These are phyloP conservation scores for Tagetes erecta DNA, from an alignment of 129 eudicot genomes.

Conservation along the genomic window DNA sequence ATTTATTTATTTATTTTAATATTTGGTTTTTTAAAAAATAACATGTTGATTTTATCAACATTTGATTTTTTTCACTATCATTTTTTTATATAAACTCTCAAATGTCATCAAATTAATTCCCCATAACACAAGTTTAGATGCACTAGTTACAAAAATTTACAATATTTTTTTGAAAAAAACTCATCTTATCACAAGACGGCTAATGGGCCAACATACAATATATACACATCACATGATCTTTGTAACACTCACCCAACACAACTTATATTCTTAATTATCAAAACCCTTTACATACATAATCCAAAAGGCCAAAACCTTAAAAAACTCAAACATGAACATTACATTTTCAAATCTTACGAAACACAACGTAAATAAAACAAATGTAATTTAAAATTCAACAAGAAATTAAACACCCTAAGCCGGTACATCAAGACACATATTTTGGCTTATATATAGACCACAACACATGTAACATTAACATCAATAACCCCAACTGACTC, in stretches of 20 bases:
- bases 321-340: background rate
- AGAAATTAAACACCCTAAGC: background rate
- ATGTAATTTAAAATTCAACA: background rate
- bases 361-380: background rate
- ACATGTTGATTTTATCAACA: too few species aligned
- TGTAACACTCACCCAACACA: slow-evolving; percentile 9
- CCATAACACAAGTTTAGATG: too few species aligned
- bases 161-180: background rate
- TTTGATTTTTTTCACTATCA: too few species aligned
- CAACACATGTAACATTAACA: slow-evolving; percentile 6
- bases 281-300: too few species aligned
- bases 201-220: background rate
- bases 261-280: background rate
- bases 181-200: background rate
- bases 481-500: background rate
- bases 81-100: too few species aligned
- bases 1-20: too few species aligned
- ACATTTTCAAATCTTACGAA: background rate
- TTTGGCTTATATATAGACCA: slow-evolving; percentile 20
- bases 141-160: background rate
- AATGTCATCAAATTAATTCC: too few species aligned
- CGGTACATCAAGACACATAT: slow-evolving; percentile 18
- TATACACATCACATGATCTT: background rate
- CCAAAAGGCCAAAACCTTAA: background rate
- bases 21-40: too few species aligned